Evolutionary conservation across 2,329 filamentous ascomycete genomes (phyloP).

Genomic region (Diplocarpon mali): DNA sequence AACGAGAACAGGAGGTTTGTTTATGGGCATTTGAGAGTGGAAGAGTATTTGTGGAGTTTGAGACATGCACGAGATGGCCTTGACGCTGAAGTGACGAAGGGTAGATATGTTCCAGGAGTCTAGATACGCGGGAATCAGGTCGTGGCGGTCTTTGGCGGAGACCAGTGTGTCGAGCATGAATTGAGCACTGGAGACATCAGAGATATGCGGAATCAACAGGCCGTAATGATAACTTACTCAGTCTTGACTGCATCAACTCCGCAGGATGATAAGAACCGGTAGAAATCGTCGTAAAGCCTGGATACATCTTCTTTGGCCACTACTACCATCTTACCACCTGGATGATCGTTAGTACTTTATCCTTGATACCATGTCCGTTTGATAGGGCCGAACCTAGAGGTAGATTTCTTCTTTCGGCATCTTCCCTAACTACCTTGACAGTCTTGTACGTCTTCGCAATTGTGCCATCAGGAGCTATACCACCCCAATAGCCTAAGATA

Average conservation of each 20-base stretch:
- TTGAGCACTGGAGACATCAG: slow-evolving; percentile 42
- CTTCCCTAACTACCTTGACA: slow-evolving; percentile 41
- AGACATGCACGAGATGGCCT: slow-evolving; percentile 89
- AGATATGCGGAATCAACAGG: background rate
- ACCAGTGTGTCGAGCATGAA: slow-evolving; percentile 73
- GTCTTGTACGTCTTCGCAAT: slow-evolving; percentile 75
- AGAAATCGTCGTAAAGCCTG: slow-evolving; percentile 84
- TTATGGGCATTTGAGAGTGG: slow-evolving; percentile 68
- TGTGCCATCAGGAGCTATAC: slow-evolving; percentile 62
- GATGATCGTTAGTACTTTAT: background rate
- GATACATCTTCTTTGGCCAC: slow-evolving; percentile 64
- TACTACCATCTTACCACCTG: slow-evolving; percentile 52
- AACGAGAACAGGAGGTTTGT: slow-evolving; percentile 60
- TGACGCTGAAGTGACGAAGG: slow-evolving; percentile 65
- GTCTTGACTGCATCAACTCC: slow-evolving; percentile 87
- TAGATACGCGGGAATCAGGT: slow-evolving; percentile 65
- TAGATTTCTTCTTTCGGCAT: slow-evolving; percentile 35
- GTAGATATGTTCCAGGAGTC: slow-evolving; percentile 76
- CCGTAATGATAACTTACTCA: slow-evolving; percentile 36
- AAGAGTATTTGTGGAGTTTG: slow-evolving; percentile 80
- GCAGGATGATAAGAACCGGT: slow-evolving; percentile 60
- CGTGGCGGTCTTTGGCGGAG: slow-evolving; percentile 56
- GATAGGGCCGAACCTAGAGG: slow-evolving; percentile 29
- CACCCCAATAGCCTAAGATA: slow-evolving; percentile 80
- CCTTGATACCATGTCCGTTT: no score